Evolutionary conservation across 1,284 basidiomycete genomes (phyloP), one percentile per base, ranked within the genome.

Genomic region (Cutaneotrichosporon sp.): DNA sequence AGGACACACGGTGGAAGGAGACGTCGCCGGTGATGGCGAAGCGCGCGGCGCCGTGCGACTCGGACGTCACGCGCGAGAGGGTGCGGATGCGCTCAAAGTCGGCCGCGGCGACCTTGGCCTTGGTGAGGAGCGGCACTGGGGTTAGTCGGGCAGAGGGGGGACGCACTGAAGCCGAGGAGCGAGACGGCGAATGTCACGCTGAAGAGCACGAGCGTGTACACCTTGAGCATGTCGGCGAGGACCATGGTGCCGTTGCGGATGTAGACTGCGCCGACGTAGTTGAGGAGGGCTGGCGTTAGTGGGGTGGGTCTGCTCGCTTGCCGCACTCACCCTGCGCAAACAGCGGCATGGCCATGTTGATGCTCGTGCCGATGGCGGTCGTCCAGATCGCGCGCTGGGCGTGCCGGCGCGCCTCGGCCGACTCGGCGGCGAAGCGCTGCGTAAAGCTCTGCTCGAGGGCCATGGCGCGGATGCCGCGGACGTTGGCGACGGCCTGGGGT

Each of bases 201-300:
- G 81, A 98, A 98, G 42, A 98, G 87, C 60, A 98, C 89, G 61
- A 98, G 84, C 65, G 95, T 90, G 74, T 97, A 87, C 25, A 91
- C 89, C 78, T 94, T 85, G 50, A 97, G 85, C 89, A 97, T 92
- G 66, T 88, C 85, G 65, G 88, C 83, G 76, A 95, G 97, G 16
- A 86, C 86, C 79, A 95, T 94, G 14, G 84, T 86, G n/a, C 90
- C 91, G 4, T 84, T 82, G 5, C 87, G 83, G 67, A 98, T 87
- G 65, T 98, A 85, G 33, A 90, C 80, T 0, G 92, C 90, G 42
- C 92, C 92, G 54, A 94, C 87, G 72, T 89, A 95, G 81, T 95
- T 95, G 59, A 98, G 83, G 11, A 97, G 82, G 1, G 92, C 95
- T 82, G 74, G 4, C 9, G 13, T n/a, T 29, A 14, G 38, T 24